phyloP scores from a whole-genome alignment of 2,329 filamentous ascomycete species.

The Pyrenochaeta sp. region DNA sequence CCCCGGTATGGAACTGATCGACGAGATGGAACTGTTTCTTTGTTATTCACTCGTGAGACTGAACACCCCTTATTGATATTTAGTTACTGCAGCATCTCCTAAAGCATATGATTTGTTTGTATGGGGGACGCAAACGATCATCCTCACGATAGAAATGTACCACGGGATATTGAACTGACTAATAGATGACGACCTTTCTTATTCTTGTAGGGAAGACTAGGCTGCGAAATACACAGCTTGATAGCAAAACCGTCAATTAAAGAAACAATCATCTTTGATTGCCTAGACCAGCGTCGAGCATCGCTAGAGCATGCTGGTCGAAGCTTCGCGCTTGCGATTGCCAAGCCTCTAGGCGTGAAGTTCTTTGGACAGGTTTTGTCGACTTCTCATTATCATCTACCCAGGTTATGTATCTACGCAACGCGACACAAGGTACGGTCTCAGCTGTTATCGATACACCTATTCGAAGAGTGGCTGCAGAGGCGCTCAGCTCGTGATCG shows the following conservation, averaged over 20 bases:
- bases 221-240: no score
- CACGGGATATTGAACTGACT: no score
- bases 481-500: conserved; percentile 15
- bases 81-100: no score
- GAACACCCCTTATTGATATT: no score
- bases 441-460: conserved; percentile 29
- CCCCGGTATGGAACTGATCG: no score
- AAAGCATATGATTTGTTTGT: no score
- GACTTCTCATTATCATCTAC: background rate
- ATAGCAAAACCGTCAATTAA: background rate
- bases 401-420: background rate
- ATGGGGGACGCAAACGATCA: no score
- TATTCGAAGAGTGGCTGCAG: conserved; percentile 23
- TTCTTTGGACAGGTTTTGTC: conserved; percentile 1
- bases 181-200: no score
- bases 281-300: background rate
- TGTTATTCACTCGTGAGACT: no score
- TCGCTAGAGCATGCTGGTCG: background rate
- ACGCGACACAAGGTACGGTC: conserved; percentile 9
- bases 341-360: conserved; percentile 8
- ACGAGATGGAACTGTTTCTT: no score
- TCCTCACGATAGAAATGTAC: no score
- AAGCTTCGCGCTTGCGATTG: conserved; percentile 7
- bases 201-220: no score
- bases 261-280: background rate